These are phyloP conservation scores for Penicillium sp. DNA, from an alignment of 2,329 filamentous ascomycete species.

Conservation along the genomic window DNA sequence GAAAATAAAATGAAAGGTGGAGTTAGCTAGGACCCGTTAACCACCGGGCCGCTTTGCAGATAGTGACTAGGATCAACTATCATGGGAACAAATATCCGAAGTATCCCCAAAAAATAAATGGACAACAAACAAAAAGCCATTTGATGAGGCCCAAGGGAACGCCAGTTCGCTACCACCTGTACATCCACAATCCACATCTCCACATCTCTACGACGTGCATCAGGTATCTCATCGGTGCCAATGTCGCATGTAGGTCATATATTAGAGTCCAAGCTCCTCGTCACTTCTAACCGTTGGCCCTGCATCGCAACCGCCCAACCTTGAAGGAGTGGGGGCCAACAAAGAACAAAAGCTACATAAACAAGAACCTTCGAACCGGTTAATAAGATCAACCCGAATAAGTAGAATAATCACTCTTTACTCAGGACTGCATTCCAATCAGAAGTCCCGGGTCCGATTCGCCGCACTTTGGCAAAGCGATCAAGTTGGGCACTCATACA, in stretches of 20 bases:
- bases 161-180: constrained; percentile 1
- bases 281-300: constrained; percentile 3
- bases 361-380: no score
- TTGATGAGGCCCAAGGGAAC: not conserved
- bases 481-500: constrained; percentile 44
- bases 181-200: not conserved
- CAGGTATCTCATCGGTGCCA: not conserved
- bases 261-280: not conserved
- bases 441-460: constrained; percentile 26
- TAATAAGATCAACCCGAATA: not conserved
- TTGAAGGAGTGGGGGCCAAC: not conserved
- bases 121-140: not conserved
- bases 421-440: not conserved
- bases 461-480: constrained; percentile 28
- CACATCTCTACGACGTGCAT: not conserved
- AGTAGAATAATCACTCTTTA: not conserved
- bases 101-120: not conserved
- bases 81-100: not conserved
- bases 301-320: not conserved
- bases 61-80: not conserved
- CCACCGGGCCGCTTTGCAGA: constrained; percentile 6
- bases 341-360: not conserved
- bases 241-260: not conserved
- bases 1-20: not conserved
- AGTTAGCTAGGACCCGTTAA: not conserved